Percentiles rank a stretch among this genome's conserved stretches.
Evolutionary conservation across 129 eudicot species (phyloP).

Genomic region (Flaveria sonorensis): DNA sequence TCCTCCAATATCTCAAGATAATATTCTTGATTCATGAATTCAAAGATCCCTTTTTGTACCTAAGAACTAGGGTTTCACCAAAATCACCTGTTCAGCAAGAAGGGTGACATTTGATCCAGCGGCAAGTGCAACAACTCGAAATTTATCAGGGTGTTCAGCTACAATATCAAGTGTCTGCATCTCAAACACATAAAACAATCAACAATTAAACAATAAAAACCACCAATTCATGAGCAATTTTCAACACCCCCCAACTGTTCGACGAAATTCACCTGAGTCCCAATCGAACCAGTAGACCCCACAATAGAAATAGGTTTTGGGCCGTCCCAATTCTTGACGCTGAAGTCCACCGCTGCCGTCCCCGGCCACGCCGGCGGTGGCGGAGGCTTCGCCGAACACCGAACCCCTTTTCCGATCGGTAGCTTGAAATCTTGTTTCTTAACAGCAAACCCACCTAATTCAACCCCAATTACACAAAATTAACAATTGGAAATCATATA

Average conservation of each 20-base stretch:
- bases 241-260: conserved; percentile 20
- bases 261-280: conserved; percentile 67
- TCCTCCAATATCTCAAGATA: no score
- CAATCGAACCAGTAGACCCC: conserved; percentile 93
- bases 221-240: background rate
- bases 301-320: conserved; percentile 84
- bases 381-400: conserved; percentile 62
- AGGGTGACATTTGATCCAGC: conserved; percentile 98
- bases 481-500: background rate
- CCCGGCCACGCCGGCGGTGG: conserved; percentile 92
- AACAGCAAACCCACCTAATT: conserved; percentile 53
- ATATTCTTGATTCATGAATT: background rate
- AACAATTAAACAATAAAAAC: background rate
- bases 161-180: conserved; percentile 91
- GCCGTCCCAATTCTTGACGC: conserved; percentile 71
- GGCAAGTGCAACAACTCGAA: conserved; percentile 93
- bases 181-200: conserved; percentile 18
- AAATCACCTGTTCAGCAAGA: conserved; percentile 97
- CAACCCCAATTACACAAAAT: background rate
- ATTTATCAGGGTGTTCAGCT: conserved; percentile 90
- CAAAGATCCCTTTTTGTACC: background rate
- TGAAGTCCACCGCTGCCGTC: conserved; percentile 59
- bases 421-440: conserved; percentile 43
- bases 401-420: conserved; percentile 47
- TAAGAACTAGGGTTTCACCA: background rate